phyloP scores from a whole-genome alignment of 2,329 filamentous ascomycete species.

The Stachybotrys chlorohalonatus region DNA sequence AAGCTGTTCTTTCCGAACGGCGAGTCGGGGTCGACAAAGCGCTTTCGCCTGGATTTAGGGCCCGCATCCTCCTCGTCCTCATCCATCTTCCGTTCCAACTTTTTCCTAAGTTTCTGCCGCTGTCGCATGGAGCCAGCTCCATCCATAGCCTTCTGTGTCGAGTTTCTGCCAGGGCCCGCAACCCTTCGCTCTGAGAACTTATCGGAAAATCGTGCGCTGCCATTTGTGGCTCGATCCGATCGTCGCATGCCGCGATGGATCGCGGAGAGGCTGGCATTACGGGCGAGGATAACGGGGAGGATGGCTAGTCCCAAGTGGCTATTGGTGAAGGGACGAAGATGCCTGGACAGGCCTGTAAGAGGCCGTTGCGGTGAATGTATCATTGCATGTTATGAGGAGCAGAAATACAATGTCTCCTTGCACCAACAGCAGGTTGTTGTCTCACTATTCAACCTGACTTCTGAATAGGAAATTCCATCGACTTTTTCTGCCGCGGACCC shows the following conservation, averaged over 20 bases:
- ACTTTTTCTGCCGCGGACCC: background rate
- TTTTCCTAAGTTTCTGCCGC: slow-evolving; percentile 40
- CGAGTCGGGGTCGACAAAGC: slow-evolving; percentile 41
- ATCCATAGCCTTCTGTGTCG: slow-evolving; percentile 18
- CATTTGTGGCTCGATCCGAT: slow-evolving; percentile 26
- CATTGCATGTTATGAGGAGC: slow-evolving; percentile 15
- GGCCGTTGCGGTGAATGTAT: slow-evolving; percentile 8
- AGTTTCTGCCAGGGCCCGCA: slow-evolving; percentile 2
- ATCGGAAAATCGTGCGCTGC: slow-evolving; percentile 8
- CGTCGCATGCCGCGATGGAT: slow-evolving; percentile 58
- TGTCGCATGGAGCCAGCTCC: slow-evolving; percentile 19
- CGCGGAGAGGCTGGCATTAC: slow-evolving; percentile 43
- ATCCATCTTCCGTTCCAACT: slow-evolving; percentile 35
- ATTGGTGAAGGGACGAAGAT: background rate
- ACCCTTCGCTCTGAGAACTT: background rate
- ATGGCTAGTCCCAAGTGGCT: too few relatives aligned
- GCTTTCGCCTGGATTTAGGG: slow-evolving; percentile 36
- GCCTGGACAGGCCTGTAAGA: background rate
- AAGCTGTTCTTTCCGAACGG: slow-evolving; percentile 46
- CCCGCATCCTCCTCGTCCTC: slow-evolving; percentile 20
- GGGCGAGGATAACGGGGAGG: background rate
- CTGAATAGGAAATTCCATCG: background rate
- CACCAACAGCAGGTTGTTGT: background rate
- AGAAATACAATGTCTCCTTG: background rate
- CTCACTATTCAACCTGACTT: background rate